Evolutionary conservation across 78 protist species (phyloP).

Genomic region (Creolimax fragrantissima): DNA sequence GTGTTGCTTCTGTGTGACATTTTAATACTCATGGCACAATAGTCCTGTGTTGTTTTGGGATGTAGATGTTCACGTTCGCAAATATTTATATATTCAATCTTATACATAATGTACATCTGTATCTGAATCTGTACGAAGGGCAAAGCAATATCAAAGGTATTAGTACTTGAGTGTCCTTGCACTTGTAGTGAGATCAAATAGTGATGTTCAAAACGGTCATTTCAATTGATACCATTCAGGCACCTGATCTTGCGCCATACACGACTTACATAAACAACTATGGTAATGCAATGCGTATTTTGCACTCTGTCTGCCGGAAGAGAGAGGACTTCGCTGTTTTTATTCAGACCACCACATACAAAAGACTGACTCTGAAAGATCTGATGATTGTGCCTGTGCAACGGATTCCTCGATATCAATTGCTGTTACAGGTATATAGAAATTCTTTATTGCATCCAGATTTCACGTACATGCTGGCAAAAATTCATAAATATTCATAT

Average conservation of each 20-base stretch:
- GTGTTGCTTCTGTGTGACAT: too few species aligned
- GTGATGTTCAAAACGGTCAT: too few species aligned
- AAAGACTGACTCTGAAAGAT: background rate
- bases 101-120: too few species aligned
- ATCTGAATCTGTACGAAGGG: too few species aligned
- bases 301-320: background rate
- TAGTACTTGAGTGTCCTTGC: too few species aligned
- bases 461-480: background rate
- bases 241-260: background rate
- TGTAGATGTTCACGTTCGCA: too few species aligned
- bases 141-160: too few species aligned
- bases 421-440: background rate
- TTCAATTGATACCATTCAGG: too few species aligned
- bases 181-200: too few species aligned
- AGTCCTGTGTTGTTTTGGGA: too few species aligned
- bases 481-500: background rate
- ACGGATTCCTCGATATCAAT: background rate
- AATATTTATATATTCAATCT: too few species aligned
- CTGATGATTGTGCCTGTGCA: background rate
- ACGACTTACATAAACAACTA: background rate
- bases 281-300: background rate
- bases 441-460: background rate
- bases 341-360: background rate
- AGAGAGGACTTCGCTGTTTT: background rate
- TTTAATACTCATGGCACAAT: too few species aligned